phyloP scores from a whole-genome alignment of 805 yeast species.

The Saccharomycopsis babjevae region DNA sequence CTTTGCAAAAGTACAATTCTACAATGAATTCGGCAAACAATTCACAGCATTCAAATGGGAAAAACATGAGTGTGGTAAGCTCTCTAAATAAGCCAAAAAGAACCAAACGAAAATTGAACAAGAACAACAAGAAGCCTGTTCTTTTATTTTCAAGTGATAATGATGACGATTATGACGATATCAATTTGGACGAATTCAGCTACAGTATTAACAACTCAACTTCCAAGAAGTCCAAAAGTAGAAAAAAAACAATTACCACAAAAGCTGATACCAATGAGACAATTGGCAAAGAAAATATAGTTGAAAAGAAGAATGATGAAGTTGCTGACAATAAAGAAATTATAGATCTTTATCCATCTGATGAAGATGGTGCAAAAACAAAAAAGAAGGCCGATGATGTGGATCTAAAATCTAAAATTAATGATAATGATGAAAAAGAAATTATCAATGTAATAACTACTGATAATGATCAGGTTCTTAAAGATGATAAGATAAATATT shows the following conservation, averaged over 20 bases:
- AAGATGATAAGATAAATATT: not conserved
- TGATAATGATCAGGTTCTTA: not conserved
- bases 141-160: constrained; percentile 13
- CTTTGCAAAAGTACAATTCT: constrained; percentile 12
- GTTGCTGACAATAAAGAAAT: not conserved
- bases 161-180: not conserved
- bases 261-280: not conserved
- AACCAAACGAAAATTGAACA: constrained; percentile 12
- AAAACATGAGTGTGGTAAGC: not conserved
- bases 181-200: not conserved
- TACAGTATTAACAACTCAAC: not conserved
- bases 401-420: not conserved
- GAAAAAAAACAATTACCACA: not conserved
- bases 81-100: not conserved
- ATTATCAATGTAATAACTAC: not conserved
- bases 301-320: not conserved
- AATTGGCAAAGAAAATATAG: constrained; percentile 3
- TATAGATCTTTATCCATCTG: not conserved
- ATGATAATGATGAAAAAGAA: not conserved
- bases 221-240: not conserved
- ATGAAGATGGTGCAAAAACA: not conserved
- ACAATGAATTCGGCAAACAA: constrained; percentile 1
- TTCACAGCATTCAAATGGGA: not conserved
- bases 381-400: too few relatives aligned
- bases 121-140: constrained; percentile 10